Evolutionary conservation across 768 basidiomycete genomes (phyloP), one percentile per base, ranked within the genome.

Genomic region (Strobilomyces echinocephalus): DNA sequence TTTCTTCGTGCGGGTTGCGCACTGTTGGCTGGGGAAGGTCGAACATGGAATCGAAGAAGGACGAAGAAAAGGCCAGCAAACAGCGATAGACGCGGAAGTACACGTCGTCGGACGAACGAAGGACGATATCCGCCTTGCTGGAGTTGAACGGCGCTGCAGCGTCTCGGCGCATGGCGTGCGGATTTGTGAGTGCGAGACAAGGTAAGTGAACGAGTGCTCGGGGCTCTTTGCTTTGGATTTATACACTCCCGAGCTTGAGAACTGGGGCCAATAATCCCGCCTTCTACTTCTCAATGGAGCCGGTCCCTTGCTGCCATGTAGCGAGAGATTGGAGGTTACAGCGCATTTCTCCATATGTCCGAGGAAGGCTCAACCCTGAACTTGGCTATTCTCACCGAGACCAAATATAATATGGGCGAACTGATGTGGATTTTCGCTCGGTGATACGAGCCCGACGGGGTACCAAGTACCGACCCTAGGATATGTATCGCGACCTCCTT

Each of bases 81-180:
- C 70, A 60, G 26, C 70, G 56, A 36, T 65, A 44, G 35, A 65
- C 60, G 21, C 58, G 46, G 36, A 63, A 63, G 38, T 68, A 56
- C 12, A 68, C 48, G 31, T 60, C 44, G 49, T 83, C 82, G 34
- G 76, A 79, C 9, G 82, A 77, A 50, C 76, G 74, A 38, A 83
- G 64, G 55, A 79, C 72, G 38, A 82, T 67, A 52, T 82, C 79
- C 38, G 78, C 77, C 49, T 73, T 72, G 20, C 68, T 67, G 44
- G 74, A 66, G 49, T 82, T 64, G 63, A 83, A 82, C 1, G 80
- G 79, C 7, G 63, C 39, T 55, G 52, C 26, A 18, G 68, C 68
- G 41, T 63, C 60, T 49, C 47, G 52, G 12, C 35, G 47, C 66
- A 69, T 67, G 8, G 38, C 21, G 46, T 52, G 45, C 9, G 38